A percentile compares a stretch with the other conserved stretches of the same genome.
These are phyloP conservation scores for Dryadomyces quercus-mongolicae DNA, from an alignment of 2,329 filamentous ascomycete genomes.

Conservation along the genomic window DNA sequence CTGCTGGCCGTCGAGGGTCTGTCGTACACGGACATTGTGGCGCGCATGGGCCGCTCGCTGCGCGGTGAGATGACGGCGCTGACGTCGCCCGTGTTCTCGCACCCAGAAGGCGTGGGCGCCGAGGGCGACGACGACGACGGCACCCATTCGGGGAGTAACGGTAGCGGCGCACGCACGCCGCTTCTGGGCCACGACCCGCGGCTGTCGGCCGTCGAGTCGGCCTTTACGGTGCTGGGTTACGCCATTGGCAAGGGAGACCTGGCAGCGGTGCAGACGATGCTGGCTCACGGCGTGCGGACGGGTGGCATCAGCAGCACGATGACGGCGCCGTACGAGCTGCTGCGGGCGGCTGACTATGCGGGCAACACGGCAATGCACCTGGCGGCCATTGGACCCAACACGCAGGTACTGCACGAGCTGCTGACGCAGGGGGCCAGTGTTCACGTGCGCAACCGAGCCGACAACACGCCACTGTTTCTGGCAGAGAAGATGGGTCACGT, in stretches of 20 bases:
- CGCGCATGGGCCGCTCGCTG: constrained; percentile 61
- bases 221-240: constrained; percentile 67
- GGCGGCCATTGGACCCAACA: constrained; percentile 40
- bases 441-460: constrained; percentile 50
- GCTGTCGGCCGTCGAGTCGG: constrained; percentile 41
- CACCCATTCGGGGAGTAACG: constrained; percentile 1
- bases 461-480: constrained; percentile 54
- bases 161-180: neutral
- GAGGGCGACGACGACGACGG: constrained; percentile 37
- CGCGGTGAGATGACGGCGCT: constrained; percentile 79
- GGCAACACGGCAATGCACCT: constrained; percentile 61
- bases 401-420: constrained; percentile 45
- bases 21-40: constrained; percentile 52
- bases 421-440: constrained; percentile 53
- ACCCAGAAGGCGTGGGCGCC: constrained; percentile 42
- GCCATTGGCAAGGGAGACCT: constrained; percentile 64
- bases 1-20: constrained; percentile 58
- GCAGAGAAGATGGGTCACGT: constrained; percentile 45
- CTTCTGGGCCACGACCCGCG: constrained; percentile 15
- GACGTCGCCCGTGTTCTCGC: constrained; percentile 60
- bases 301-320: constrained; percentile 19
- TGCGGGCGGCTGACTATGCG: constrained; percentile 68
- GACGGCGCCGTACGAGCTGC: constrained; percentile 31
- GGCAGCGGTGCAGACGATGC: constrained; percentile 50
- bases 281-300: constrained; percentile 40